A percentile compares a stretch with the other conserved stretches of the same genome.
Evolutionary conservation across 441 rosid genomes (phyloP).

Genomic region (Pelargonium citronellum): DNA sequence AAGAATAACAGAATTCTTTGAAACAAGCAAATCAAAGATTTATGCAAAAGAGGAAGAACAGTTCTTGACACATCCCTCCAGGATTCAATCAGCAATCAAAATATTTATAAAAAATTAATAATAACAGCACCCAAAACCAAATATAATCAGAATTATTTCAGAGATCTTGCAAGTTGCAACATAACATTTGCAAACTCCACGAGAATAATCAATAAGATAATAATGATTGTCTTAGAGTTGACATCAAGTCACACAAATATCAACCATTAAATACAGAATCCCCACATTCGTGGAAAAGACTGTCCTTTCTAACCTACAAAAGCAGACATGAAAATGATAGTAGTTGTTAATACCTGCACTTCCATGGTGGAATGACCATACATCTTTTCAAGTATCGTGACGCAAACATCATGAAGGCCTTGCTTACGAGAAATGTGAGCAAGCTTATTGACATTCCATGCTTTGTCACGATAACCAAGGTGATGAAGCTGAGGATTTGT

Average conservation of each 20-base stretch:
- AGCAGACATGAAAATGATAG: neutral
- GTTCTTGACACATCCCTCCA: no score
- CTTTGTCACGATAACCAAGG: slow-evolving; percentile 97
- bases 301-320: neutral
- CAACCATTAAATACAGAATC: neutral
- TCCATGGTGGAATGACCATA: slow-evolving; percentile 98
- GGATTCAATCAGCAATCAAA: no score
- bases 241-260: neutral
- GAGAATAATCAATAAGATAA: neutral
- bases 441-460: slow-evolving; percentile 98
- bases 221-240: neutral
- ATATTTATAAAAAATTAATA: no score
- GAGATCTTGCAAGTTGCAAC: no score
- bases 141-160: no score
- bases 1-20: neutral
- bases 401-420: slow-evolving; percentile 91
- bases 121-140: no score
- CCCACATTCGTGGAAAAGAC: neutral
- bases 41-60: neutral
- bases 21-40: neutral
- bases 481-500: slow-evolving; percentile 85
- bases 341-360: slow-evolving; percentile 65
- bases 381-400: slow-evolving; percentile 88
- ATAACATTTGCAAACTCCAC: neutral
- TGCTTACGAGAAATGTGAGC: slow-evolving; percentile 95